Conservation (phyloP, 495 filamentous ascomycete species). For the Penicillium verhagenii region DNA sequence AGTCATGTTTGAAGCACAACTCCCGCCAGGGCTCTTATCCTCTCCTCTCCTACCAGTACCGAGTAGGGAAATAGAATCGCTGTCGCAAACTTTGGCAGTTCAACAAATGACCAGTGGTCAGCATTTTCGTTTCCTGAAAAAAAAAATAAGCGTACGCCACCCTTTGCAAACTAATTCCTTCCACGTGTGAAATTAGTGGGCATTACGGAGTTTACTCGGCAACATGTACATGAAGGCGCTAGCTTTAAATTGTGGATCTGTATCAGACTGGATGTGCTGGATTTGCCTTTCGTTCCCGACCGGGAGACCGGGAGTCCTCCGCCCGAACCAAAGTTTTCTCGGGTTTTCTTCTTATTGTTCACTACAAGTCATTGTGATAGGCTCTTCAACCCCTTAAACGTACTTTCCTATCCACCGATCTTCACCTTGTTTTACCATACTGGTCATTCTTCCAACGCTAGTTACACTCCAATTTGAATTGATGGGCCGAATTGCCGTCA, state of each 20-base stretch:
- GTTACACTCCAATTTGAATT: background rate
- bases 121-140: no score
- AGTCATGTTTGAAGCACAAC: background rate
- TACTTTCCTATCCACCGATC: background rate
- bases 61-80: background rate
- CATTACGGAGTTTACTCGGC: no score
- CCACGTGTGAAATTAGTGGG: no score
- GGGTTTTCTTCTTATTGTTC: background rate
- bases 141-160: background rate
- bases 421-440: background rate
- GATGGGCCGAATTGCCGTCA: background rate
- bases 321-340: background rate
- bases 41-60: background rate
- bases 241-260: background rate
- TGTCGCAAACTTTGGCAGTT: background rate
- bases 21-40: background rate
- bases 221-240: background rate
- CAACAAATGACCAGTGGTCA: background rate
- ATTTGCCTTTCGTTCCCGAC: background rate
- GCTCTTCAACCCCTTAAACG: background rate
- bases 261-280: no score
- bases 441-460: background rate
- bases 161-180: background rate
- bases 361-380: background rate
- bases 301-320: background rate